Conservation (phyloP, 2,329 filamentous ascomycete species). For the Calonectria pteridis region DNA sequence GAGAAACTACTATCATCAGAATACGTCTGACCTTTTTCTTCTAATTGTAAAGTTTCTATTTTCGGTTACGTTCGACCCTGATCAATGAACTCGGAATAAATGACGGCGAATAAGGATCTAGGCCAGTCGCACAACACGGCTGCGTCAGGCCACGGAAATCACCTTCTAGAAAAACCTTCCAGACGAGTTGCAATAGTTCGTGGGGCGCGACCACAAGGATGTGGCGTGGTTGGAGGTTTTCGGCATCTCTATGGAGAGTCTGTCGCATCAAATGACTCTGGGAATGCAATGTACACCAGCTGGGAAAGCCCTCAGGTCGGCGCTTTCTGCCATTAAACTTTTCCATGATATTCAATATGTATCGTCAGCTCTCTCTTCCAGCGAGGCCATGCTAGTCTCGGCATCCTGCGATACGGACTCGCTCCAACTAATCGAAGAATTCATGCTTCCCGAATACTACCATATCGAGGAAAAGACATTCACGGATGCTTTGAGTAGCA, state of each 20-base stretch:
- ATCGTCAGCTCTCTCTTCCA: not conserved
- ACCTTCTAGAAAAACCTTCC: too few species aligned
- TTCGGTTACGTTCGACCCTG: not conserved
- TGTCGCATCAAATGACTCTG: not conserved
- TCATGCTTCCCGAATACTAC: not conserved
- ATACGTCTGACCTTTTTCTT: not conserved
- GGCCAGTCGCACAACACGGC: too few species aligned
- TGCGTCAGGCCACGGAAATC: too few species aligned
- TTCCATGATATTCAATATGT: not conserved
- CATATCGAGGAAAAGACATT: not conserved
- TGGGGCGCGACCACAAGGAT: not conserved
- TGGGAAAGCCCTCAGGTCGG: not conserved
- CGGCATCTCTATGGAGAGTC: not conserved
- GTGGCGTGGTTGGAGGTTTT: not conserved
- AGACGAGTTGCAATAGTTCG: not conserved
- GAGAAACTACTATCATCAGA: not conserved
- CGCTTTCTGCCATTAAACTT: not conserved
- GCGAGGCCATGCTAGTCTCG: not conserved
- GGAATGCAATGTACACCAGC: not conserved
- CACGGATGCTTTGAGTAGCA: not conserved
- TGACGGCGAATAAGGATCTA: too few species aligned
- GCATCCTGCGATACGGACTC: not conserved
- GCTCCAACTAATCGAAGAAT: not conserved
- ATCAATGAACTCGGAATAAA: not conserved
- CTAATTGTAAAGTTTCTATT: not conserved